Percentiles rank a stretch among this genome's conserved stretches.
These are phyloP conservation scores for Heterobasidion parviporum DNA, from an alignment of 1,284 basidiomycete genomes.

Conservation along the genomic window DNA sequence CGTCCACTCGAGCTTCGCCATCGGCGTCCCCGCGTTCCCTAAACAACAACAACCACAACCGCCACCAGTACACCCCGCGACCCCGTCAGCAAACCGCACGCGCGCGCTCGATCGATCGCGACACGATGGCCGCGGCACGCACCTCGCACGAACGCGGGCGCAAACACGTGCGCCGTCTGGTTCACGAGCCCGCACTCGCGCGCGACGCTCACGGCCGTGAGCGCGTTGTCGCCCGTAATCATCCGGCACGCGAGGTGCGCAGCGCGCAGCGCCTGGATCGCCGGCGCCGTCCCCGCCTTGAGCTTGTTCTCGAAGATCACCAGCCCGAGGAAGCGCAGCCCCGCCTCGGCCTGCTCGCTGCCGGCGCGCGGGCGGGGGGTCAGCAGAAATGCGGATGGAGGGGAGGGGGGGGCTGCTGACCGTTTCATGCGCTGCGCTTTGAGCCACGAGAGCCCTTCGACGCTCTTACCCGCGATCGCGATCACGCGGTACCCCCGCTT, in stretches of 20 bases:
- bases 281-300: conserved; percentile 88
- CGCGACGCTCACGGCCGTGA: conserved; percentile 96
- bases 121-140: conserved; percentile 10
- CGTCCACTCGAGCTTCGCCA: conserved; percentile 81
- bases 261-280: conserved; percentile 81
- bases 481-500: conserved; percentile 97
- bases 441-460: conserved; percentile 93
- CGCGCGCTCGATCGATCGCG: background rate
- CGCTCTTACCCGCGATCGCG: conserved; percentile 94
- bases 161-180: conserved; percentile 88
- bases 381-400: conserved; percentile 1
- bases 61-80: too few species aligned
- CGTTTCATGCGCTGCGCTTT: conserved; percentile 96
- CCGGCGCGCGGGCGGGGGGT: too few species aligned
- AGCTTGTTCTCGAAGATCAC: conserved; percentile 99
- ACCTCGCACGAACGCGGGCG: conserved; percentile 79
- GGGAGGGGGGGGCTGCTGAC: conserved; percentile 28
- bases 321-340: conserved; percentile 87
- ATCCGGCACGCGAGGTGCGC: conserved; percentile 94
- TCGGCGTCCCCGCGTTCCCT: conserved; percentile 56
- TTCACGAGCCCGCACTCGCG: conserved; percentile 90
- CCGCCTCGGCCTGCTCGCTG: conserved; percentile 92
- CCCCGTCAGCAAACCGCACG: background rate
- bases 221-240: conserved; percentile 97
- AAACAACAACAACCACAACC: background rate